phyloP scores from a whole-genome alignment of 768 basidiomycete species.

The Lyophyllum decastes region DNA sequence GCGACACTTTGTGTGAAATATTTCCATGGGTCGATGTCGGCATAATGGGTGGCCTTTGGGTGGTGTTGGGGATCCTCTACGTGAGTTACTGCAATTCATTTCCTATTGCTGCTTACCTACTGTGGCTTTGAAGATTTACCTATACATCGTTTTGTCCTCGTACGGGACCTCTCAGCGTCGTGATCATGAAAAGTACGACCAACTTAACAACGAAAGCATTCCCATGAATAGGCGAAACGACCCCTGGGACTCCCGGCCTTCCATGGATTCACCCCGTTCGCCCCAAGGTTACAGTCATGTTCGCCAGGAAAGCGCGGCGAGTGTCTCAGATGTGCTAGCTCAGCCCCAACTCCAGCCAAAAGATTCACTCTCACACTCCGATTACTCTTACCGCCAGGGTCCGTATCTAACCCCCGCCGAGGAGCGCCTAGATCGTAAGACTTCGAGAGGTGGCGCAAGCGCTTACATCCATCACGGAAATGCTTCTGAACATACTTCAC shows the following conservation, averaged over 20 bases:
- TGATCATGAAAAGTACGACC: slow-evolving; percentile 83
- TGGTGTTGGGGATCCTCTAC: slow-evolving; percentile 76
- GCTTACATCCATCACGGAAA: background rate
- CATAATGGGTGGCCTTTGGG: slow-evolving; percentile 88
- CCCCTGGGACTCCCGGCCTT: slow-evolving; percentile 69
- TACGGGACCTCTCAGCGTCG: slow-evolving; percentile 73
- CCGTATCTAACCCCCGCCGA: slow-evolving; percentile 33
- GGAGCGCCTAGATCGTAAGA: slow-evolving; percentile 17
- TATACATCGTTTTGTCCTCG: slow-evolving; percentile 46
- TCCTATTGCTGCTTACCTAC: slow-evolving; percentile 5
- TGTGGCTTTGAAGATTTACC: slow-evolving; percentile 42
- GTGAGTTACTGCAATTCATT: slow-evolving; percentile 37
- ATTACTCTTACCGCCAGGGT: slow-evolving; percentile 29
- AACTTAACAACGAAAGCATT: slow-evolving; percentile 67
- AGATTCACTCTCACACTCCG: slow-evolving; percentile 37
- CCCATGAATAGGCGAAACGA: slow-evolving; percentile 65
- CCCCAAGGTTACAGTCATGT: slow-evolving; percentile 46
- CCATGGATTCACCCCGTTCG: slow-evolving; percentile 37
- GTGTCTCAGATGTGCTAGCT: slow-evolving; percentile 55
- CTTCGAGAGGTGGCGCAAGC: slow-evolving; percentile 13
- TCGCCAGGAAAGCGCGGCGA: slow-evolving; percentile 54
- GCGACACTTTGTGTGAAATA: slow-evolving; percentile 78
- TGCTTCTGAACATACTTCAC: background rate
- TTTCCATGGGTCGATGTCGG: slow-evolving; percentile 94
- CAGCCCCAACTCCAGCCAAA: slow-evolving; percentile 49